Base-by-base conservation (phyloP, 345 rosid species). In the Microcos paniculata region DNA sequence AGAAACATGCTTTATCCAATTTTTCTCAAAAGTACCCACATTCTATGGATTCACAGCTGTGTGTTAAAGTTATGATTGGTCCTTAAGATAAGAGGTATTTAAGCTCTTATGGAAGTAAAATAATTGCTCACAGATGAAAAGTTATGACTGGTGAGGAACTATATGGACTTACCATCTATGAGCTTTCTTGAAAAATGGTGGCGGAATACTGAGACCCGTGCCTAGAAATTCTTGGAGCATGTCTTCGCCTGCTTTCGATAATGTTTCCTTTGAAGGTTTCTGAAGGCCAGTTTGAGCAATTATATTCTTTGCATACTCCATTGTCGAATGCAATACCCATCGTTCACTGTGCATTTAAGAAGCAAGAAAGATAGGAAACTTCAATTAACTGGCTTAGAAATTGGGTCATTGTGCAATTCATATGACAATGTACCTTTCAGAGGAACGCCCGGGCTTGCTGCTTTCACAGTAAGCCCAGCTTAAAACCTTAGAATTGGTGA, bases 241-340 rank as follows among this genome's bases (percentile, higher is more conserved):
- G 56, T 90, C 94, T 81, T 90, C 89, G 28, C 92, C 75, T 26
- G 87, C 90, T 84, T 83, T 78, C 11, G 76, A 66, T 66, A 90
- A 71, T 40, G 87, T 79, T 81, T 79, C 91, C 64, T 77, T 76
- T 0, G 97, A 90, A 72, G 88, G 90, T 82, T 90, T 91, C 69
- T 61, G 83, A 61, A 89, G 85, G 76, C 97, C 95, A 33, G 89
- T 85, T 75, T 80, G 85, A 5, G 87, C 83, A 66, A 94, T 88
- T 63, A 92, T 65, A 35, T 77, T 79, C 62, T 75, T 83, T 31
- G 95, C 92, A 75, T 91, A 91, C 62, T 84, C 87, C 70, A 58
- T 78, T 8, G 92, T 91, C 26, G 95, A 94, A 86, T 88, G 97
- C 78, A 94, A 73, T 66, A 91, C 88, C 98, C 98, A 94, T 58